These are phyloP conservation scores for Chlorella sorokiniana DNA, from an alignment of 139 green algal species.

Conservation along the genomic window DNA sequence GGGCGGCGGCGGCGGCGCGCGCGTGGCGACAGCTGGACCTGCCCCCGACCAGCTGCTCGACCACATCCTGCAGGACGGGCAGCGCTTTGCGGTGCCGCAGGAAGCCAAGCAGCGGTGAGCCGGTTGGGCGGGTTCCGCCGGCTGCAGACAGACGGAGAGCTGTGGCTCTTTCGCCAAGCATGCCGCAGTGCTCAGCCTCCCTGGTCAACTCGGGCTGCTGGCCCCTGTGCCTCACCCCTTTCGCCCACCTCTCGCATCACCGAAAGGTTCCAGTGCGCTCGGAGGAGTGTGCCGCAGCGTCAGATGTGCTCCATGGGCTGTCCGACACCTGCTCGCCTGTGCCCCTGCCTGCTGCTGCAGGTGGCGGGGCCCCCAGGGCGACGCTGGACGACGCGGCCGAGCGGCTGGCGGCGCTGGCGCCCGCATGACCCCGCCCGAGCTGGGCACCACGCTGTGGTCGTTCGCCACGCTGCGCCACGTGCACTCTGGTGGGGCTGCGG, in stretches of 20 bases:
- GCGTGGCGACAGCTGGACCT: neutral
- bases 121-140: neutral
- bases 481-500: neutral
- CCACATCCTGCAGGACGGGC: neutral
- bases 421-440: neutral
- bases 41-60: neutral
- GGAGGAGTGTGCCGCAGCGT: too few relatives aligned
- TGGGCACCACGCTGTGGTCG: slow-evolving; percentile 9
- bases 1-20: neutral
- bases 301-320: too few relatives aligned
- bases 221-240: too few relatives aligned
- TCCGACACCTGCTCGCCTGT: neutral
- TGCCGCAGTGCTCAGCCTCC: too few relatives aligned
- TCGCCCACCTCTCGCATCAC: too few relatives aligned
- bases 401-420: neutral
- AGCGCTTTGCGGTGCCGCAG: neutral
- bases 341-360: neutral
- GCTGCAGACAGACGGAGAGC: too few relatives aligned
- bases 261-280: too few relatives aligned
- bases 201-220: too few relatives aligned
- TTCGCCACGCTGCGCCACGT: slow-evolving; percentile 17
- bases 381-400: slow-evolving; percentile 14
- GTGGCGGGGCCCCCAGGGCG: neutral
- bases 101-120: neutral
- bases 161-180: too few relatives aligned